These are phyloP conservation scores for Piromyces sp. DNA, from an alignment of 192 early-diverging fungal species.

Conservation along the genomic window DNA sequence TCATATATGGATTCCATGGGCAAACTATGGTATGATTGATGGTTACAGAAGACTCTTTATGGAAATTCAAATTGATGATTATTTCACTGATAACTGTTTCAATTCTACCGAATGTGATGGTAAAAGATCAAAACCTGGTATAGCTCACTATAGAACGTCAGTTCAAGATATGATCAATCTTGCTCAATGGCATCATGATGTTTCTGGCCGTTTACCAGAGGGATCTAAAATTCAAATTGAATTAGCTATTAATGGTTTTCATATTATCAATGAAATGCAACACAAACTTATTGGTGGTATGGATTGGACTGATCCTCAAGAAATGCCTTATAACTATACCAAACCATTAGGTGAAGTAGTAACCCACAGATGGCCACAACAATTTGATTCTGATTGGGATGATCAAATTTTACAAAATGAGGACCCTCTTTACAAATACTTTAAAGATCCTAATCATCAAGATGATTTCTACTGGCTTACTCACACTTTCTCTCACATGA, in stretches of 20 bases:
- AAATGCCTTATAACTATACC: background rate
- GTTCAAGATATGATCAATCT: background rate
- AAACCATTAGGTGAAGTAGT: background rate
- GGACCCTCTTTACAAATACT: background rate
- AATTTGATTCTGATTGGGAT: background rate
- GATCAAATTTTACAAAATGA: background rate
- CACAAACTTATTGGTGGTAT: background rate
- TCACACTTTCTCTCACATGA: background rate
- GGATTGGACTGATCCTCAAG: background rate
- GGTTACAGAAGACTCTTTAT: background rate
- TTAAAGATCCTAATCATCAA: background rate
- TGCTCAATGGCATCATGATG: background rate
- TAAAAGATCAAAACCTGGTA: too few species aligned
- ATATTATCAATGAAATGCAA: background rate
- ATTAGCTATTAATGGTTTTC: background rate
- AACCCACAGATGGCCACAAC: background rate
- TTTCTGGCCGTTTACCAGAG: background rate
- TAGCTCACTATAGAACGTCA: background rate
- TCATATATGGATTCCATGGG: background rate
- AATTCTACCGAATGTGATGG: background rate
- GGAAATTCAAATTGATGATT: background rate
- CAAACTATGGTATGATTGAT: background rate
- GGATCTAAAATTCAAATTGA: background rate
- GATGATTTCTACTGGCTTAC: background rate
- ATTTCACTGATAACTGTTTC: background rate